A percentile compares a stretch with the other conserved stretches of the same genome.
phyloP scores from a whole-genome alignment of 495 filamentous ascomycete genomes.

The Articulospora tetracladia region DNA sequence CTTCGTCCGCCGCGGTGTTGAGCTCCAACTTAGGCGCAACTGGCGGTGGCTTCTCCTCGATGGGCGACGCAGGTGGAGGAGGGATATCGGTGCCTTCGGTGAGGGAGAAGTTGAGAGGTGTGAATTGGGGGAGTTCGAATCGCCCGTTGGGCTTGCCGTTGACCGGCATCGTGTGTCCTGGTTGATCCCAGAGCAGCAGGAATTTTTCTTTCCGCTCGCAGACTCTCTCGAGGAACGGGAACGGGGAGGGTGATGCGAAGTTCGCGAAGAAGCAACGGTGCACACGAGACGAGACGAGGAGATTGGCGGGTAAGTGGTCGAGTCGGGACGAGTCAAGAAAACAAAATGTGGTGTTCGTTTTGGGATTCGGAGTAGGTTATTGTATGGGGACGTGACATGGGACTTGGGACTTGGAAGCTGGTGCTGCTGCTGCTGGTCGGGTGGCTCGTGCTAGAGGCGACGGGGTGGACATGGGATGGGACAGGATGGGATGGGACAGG shows the following conservation, averaged over 20 bases:
- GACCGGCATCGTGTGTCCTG: conserved; percentile 15
- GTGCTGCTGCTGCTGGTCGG: background rate
- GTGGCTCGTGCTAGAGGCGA: no score
- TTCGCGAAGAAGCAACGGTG: background rate
- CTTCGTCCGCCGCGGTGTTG: background rate
- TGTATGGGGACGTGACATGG: background rate
- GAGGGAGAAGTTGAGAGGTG: conserved; percentile 40
- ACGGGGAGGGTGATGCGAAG: no score
- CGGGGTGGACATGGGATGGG: background rate
- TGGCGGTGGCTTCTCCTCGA: conserved; percentile 31
- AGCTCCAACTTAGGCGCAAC: conserved; percentile 7
- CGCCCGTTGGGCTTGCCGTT: conserved; percentile 33
- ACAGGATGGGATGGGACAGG: background rate
- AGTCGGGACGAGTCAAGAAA: no score
- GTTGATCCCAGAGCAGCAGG: conserved; percentile 6
- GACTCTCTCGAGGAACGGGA: no score
- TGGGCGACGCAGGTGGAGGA: conserved; percentile 46
- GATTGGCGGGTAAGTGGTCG: no score
- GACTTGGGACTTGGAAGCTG: background rate
- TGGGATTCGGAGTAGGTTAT: background rate
- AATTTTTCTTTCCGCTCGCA: no score
- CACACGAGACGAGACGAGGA: background rate
- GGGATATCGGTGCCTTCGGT: conserved; percentile 57
- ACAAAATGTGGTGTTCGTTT: no score
- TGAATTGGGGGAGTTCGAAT: conserved; percentile 51